phyloP scores from a whole-genome alignment of 495 filamentous ascomycete species.

The Hypoxylon trugodes region DNA sequence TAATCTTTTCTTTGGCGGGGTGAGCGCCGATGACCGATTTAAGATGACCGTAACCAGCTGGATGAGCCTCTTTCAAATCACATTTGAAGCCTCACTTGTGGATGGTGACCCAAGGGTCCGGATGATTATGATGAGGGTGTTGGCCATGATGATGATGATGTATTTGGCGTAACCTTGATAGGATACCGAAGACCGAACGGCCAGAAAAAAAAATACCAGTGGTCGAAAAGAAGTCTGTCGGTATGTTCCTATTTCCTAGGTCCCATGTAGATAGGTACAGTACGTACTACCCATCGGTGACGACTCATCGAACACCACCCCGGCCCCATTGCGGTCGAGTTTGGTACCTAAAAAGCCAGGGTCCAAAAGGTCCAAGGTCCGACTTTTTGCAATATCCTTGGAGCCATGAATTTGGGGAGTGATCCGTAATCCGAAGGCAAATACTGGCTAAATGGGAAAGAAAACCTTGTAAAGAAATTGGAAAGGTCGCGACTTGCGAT shows the following conservation, averaged over 20 bases:
- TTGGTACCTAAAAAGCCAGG: conserved; percentile 29
- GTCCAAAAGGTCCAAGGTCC: conserved; percentile 26
- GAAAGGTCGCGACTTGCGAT: conserved; percentile 22
- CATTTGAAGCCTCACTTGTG: conserved; percentile 12
- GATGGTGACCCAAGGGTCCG: conserved; percentile 3
- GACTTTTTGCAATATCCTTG: conserved; percentile 30
- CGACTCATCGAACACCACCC: conserved; percentile 11
- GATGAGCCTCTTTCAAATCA: conserved; percentile 1
- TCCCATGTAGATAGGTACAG: no score
- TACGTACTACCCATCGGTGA: conserved; percentile 30
- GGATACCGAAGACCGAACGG: no score
- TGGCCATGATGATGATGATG: conserved; percentile 10
- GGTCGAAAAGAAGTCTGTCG: no score
- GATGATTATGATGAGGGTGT: no score
- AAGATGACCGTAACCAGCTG: conserved; percentile 6
- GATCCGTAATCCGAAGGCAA: conserved; percentile 39
- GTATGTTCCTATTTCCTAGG: no score
- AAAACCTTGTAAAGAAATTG: conserved; percentile 22
- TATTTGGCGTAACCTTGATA: conserved; percentile 22
- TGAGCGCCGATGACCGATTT: conserved; percentile 17
- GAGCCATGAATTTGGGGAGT: conserved; percentile 21
- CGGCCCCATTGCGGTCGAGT: conserved; percentile 36
- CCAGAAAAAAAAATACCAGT: no score
- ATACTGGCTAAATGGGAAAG: conserved; percentile 41
- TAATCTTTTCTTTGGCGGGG: conserved; percentile 15